Evolutionary conservation across 345 rosid genomes (phyloP), one percentile per base, ranked within the genome.

Genomic region (Gossypium australe): DNA sequence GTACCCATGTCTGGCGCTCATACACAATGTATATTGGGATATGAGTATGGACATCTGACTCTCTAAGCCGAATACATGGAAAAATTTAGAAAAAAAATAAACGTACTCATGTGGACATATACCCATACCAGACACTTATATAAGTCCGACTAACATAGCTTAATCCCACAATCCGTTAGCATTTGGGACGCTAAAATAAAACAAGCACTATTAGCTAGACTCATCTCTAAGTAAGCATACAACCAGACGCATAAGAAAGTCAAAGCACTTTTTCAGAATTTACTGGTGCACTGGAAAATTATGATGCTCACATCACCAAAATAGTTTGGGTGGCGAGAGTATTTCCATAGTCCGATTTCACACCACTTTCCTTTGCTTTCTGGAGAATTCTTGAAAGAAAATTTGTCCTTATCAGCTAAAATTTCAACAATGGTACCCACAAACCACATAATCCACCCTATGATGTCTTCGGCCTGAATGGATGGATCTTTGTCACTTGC

Each of bases 291-390:
- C 22, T 67, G 65, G 60, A 53, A 27, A 72, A 67, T 58, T 70
- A 62, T 56, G 75, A 72, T 71, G 73, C 85, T 74, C 75, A 92
- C 98, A 92, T 94, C 98, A 67, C 98, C 98, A 51, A 94, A 90
- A 82, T 94, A 94, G 87, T 94, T 94, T 43, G 97, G 93, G 78
- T 94, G 98, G 58, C 97, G 95, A 58, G 97, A 78, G 76, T 85
- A 88, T 41, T 82, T 89, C 98, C 98, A 94, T 7, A 88, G 55
- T 53, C 98, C 98, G 77, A 81, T 80, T 63, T 92, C 82, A 76
- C 98, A 94, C 97, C 97, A 92, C 48, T 78, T 89, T 67, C 90
- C 97, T 85, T 91, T 83, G 75, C 89, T 92, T 77, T 89, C 97
- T 24, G 89, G 88, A 64, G 88, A 70, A 67, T 86, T 94, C 76